phyloP scores from a whole-genome alignment of 1,284 basidiomycete species.

The Tilletia walkeri region DNA sequence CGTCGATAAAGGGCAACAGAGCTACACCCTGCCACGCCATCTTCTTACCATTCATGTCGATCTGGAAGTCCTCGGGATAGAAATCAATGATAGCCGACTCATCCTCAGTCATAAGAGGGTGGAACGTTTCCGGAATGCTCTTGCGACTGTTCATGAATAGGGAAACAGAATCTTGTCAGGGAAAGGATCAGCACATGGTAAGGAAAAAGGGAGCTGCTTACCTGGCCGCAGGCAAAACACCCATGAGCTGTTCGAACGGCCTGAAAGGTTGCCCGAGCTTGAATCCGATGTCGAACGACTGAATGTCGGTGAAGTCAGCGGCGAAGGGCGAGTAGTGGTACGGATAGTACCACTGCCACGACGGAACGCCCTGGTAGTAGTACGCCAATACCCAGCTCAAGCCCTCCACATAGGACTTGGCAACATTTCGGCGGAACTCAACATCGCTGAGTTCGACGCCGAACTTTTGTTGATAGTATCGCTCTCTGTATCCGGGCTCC shows the following conservation, averaged over 20 bases:
- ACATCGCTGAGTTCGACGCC: conserved; percentile 70
- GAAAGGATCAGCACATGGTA: too few relatives aligned
- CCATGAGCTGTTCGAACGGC: conserved; percentile 96
- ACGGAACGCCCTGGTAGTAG: conserved; percentile 93
- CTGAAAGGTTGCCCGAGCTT: conserved; percentile 82
- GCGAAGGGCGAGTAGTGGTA: conserved; percentile 99
- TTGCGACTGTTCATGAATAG: conserved; percentile 64
- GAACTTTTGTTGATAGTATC: conserved; percentile 95
- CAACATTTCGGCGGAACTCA: conserved; percentile 75
- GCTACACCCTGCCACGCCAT: conserved; percentile 99
- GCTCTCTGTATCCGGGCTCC: conserved; percentile 70
- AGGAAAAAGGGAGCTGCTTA: background rate
- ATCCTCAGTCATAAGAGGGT: conserved; percentile 79
- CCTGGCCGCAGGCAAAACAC: conserved; percentile 85
- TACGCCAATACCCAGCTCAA: conserved; percentile 95
- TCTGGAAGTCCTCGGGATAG: conserved; percentile 85
- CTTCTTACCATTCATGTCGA: conserved; percentile 99
- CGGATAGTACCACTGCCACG: conserved; percentile 99
- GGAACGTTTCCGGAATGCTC: conserved; percentile 84
- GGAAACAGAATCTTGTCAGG: background rate
- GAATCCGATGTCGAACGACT: conserved; percentile 76
- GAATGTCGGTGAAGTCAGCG: conserved; percentile 82
- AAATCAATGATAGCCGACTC: conserved; percentile 94
- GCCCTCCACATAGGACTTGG: conserved; percentile 84
- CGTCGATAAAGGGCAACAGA: conserved; percentile 91